These are phyloP conservation scores for Prosopis cineraria DNA, from an alignment of 306 rosid genomes.

Conservation along the genomic window DNA sequence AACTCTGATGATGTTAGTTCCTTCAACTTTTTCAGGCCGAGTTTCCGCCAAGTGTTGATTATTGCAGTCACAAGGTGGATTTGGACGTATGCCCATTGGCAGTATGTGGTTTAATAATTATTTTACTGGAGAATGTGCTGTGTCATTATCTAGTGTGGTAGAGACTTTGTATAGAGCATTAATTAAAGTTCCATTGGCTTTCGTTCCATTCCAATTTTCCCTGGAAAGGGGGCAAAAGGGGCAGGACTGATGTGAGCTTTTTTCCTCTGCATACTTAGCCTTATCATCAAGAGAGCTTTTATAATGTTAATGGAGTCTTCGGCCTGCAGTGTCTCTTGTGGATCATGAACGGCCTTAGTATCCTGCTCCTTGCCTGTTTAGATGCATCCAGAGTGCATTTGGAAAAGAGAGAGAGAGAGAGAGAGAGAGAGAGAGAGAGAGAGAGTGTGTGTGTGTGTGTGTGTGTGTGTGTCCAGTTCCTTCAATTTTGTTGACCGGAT, in stretches of 20 bases:
- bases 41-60: slow-evolving; percentile 28
- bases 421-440: too few species aligned
- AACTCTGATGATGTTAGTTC: slow-evolving; percentile 21
- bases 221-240: neutral
- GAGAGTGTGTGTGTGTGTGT: too few species aligned
- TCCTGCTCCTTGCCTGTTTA: too few species aligned
- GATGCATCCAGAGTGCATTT: neutral
- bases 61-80: slow-evolving; percentile 38
- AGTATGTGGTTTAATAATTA: slow-evolving; percentile 18
- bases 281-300: neutral
- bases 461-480: too few species aligned
- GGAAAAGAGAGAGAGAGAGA: neutral
- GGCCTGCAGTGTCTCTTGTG: neutral
- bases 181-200: neutral
- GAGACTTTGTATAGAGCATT: slow-evolving; percentile 16
- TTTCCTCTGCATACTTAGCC: too few species aligned
- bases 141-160: slow-evolving; percentile 32
- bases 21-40: neutral
- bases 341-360: neutral
- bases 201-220: neutral
- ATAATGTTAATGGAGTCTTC: neutral
- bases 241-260: neutral
- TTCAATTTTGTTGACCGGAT: too few species aligned
- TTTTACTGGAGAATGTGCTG: slow-evolving; percentile 7
- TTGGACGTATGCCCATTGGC: slow-evolving; percentile 37